Evolutionary conservation across 176 grass and related monocot genomes (phyloP).

Genomic region (Carex pumila): DNA sequence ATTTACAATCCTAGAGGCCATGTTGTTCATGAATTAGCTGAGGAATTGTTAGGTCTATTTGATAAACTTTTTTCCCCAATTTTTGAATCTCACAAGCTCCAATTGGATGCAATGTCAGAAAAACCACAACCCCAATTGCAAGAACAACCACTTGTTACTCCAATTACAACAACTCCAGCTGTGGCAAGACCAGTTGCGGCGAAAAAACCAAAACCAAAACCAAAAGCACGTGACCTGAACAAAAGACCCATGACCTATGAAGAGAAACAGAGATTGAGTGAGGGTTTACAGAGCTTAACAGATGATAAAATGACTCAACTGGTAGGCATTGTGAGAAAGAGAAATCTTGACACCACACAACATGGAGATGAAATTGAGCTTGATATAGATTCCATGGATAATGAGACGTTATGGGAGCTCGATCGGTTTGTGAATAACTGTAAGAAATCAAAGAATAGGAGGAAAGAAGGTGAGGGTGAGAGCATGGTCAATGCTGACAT

Average conservation of each 20-base stretch:
- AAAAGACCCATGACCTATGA: conserved; percentile 80
- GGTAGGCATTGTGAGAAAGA: conserved; percentile 72
- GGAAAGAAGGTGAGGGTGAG: conserved; percentile 23
- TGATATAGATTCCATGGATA: conserved; percentile 76
- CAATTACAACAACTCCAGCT: neutral
- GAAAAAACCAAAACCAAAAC: conserved; percentile 41
- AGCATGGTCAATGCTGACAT: neutral
- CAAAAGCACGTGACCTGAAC: conserved; percentile 68
- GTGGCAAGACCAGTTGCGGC: conserved; percentile 10
- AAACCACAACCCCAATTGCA: neutral
- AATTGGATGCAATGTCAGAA: conserved; percentile 24
- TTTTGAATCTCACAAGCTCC: conserved; percentile 41
- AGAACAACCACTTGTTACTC: neutral
- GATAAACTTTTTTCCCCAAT: conserved; percentile 39
- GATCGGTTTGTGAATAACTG: conserved; percentile 84
- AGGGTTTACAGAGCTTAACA: conserved; percentile 56
- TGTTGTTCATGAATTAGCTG: conserved; percentile 70
- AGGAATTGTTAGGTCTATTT: conserved; percentile 48
- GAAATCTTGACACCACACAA: conserved; percentile 43
- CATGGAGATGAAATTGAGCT: conserved; percentile 88
- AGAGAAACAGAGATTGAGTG: conserved; percentile 78
- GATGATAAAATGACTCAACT: conserved; percentile 81
- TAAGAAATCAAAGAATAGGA: conserved; percentile 70
- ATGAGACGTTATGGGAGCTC: conserved; percentile 83
- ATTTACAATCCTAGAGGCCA: conserved; percentile 66